Evolutionary conservation across 2,329 filamentous ascomycete species (phyloP).

Genomic region (Colletotrichum magnum): DNA sequence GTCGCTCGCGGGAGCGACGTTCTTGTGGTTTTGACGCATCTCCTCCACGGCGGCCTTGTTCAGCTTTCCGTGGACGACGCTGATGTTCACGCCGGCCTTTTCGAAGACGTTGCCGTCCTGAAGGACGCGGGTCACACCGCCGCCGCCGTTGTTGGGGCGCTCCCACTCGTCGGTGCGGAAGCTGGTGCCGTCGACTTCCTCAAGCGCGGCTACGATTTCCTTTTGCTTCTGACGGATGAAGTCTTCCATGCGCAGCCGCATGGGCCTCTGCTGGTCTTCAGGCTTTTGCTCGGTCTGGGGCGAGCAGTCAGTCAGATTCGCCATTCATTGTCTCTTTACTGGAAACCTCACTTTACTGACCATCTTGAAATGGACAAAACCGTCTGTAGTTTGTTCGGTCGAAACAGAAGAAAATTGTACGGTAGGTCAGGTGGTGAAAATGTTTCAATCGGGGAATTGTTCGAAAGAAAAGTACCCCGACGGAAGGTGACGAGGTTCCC

Average conservation of each 20-base stretch:
- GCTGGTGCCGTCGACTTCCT: slow-evolving; percentile 83
- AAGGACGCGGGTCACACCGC: slow-evolving; percentile 92
- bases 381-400: too few species aligned
- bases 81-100: slow-evolving; percentile 96
- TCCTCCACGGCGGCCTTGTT: slow-evolving; percentile 88
- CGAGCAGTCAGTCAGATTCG: neutral
- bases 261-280: slow-evolving; percentile 65
- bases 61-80: slow-evolving; percentile 92
- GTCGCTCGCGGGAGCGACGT: slow-evolving; percentile 65
- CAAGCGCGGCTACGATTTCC: slow-evolving; percentile 85
- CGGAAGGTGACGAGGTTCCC: neutral
- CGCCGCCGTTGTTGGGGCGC: slow-evolving; percentile 88
- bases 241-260: slow-evolving; percentile 97
- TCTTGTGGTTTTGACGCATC: slow-evolving; percentile 72
- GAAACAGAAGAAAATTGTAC: too few species aligned
- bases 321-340: neutral
- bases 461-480: neutral
- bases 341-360: too few species aligned
- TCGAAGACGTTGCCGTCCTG: slow-evolving; percentile 98
- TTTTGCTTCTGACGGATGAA: slow-evolving; percentile 94
- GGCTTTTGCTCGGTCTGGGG: neutral
- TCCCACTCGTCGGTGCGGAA: slow-evolving; percentile 91
- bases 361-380: too few species aligned
- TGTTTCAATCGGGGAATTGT: neutral
- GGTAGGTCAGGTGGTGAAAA: too few species aligned